Evolutionary conservation across 2,329 filamentous ascomycete genomes (phyloP).

Genomic region (Tolypocladium capitatum): DNA sequence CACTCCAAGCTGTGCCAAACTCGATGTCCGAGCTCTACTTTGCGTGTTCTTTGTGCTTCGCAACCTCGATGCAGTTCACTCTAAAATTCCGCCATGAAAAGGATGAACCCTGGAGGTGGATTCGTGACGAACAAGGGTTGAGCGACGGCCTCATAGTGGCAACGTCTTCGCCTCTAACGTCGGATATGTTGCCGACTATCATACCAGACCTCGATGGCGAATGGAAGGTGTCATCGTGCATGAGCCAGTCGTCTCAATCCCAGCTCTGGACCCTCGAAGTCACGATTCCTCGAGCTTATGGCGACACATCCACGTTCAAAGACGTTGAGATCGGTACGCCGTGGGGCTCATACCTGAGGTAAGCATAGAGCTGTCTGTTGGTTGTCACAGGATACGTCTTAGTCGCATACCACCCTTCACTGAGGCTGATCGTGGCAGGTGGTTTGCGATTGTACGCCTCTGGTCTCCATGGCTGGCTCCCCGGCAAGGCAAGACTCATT

Average conservation of each 20-base stretch:
- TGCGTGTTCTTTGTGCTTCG: conserved; percentile 32
- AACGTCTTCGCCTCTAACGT: conserved; percentile 12
- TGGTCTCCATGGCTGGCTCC: conserved; percentile 81
- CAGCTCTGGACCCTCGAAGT: conserved; percentile 56
- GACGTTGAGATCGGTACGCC: conserved; percentile 49
- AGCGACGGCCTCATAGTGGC: conserved; percentile 51
- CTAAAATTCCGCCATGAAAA: conserved; percentile 49
- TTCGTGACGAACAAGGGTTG: conserved; percentile 48
- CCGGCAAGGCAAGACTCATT: conserved; percentile 58
- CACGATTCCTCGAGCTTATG: conserved; percentile 40
- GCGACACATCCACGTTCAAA: conserved; percentile 42
- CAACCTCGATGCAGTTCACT: conserved; percentile 48
- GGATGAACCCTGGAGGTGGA: conserved; percentile 54
- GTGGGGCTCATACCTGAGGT: conserved; percentile 41
- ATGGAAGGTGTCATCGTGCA: conserved; percentile 37
- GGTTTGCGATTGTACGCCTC: conserved; percentile 69
- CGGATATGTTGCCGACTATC: conserved; percentile 36
- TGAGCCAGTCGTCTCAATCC: conserved; percentile 55
- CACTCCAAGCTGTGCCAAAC: conserved; percentile 28
- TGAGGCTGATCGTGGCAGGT: conserved; percentile 25
- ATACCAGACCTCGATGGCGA: conserved; percentile 44
- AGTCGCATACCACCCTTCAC: too few species aligned
- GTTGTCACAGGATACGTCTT: too few species aligned
- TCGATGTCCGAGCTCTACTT: conserved; percentile 36
- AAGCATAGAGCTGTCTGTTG: conserved; percentile 9